Base-by-base conservation (phyloP, 768 basidiomycete genomes). In the Coprinellus micaceus region DNA sequence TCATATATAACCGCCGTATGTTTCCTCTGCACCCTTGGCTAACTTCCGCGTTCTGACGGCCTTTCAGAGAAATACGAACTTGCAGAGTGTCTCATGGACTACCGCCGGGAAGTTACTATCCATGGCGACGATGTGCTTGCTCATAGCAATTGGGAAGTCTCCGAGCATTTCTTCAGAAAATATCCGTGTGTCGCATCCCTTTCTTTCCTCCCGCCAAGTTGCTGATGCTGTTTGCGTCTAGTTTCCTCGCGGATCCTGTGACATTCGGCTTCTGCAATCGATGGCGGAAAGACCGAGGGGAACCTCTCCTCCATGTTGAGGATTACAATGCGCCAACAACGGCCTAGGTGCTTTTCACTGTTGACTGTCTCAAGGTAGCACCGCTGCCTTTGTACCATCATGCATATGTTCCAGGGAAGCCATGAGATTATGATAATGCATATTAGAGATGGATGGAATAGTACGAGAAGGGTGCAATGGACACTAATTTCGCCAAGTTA, bases 41-140 rank as follows among this genome's bases (percentile, higher is more conserved):
- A 2, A 22, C 21, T 29, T 45, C 15, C 15, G 21, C 28, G 19
- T 4, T 12, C 22, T 40, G 46, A 49, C 19, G n/a, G n/a, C 26
- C 2, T 7, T 43, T 2, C 60, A 93, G 90, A 83, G 22, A 88
- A 86, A 46, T 90, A 89, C 61, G 86, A 89, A 63, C 72, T 97
- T 13, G 82, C 87, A 0, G 91, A 93, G 58, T 91, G 89, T 63
- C 72, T 94, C 26, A 77, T 87, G 58, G 87, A 90, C 58, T 87
- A 91, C 60, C 77, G 88, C 29, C 74, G 69, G 24, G 81, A 82
- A 3, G 78, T 91, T 12, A 86, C 81, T 2, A 80, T 95, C 43
- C 94, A 97, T 57, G 93, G 92, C 12, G 91, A 96, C 61, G 94
- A 98, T 64, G 89, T 94, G 21, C 77, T 97, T n/a, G 85, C 86